Evolutionary conservation across 2,329 filamentous ascomycete species (phyloP).

Genomic region (Camillea tinctor): DNA sequence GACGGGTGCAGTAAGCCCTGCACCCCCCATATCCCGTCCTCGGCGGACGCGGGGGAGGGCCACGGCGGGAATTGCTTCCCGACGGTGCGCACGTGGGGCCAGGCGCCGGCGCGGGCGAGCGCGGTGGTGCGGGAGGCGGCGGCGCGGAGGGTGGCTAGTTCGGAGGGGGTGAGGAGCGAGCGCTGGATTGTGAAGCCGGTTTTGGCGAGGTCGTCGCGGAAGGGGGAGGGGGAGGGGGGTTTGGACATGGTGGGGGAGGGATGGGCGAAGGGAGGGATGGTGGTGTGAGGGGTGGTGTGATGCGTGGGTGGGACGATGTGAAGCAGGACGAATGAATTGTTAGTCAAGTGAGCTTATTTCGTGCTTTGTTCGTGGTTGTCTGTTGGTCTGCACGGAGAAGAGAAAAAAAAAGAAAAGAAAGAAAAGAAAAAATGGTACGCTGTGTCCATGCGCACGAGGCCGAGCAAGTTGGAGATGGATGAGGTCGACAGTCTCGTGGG

Average conservation of each 20-base stretch:
- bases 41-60: conserved; percentile 50
- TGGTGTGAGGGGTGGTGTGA: background rate
- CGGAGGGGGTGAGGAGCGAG: conserved; percentile 55
- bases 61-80: conserved; percentile 92
- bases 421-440: background rate
- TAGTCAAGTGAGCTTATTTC: too few species aligned
- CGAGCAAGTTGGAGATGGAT: background rate
- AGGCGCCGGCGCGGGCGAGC: conserved; percentile 64
- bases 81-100: conserved; percentile 80
- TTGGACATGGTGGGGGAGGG: background rate
- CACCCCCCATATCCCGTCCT: conserved; percentile 80
- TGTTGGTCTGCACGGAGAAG: too few species aligned
- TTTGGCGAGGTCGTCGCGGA: conserved; percentile 27
- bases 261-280: background rate
- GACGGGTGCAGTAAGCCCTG: conserved; percentile 79
- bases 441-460: background rate
- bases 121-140: conserved; percentile 51
- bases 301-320: too few species aligned
- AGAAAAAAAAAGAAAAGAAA: background rate
- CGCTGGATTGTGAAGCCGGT: conserved; percentile 78
- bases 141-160: conserved; percentile 58
- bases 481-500: background rate
- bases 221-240: conserved; percentile 4
- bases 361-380: too few species aligned
- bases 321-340: too few species aligned